phyloP scores from a whole-genome alignment of 257 asterid genomes.

The Euphrasia confusa region DNA sequence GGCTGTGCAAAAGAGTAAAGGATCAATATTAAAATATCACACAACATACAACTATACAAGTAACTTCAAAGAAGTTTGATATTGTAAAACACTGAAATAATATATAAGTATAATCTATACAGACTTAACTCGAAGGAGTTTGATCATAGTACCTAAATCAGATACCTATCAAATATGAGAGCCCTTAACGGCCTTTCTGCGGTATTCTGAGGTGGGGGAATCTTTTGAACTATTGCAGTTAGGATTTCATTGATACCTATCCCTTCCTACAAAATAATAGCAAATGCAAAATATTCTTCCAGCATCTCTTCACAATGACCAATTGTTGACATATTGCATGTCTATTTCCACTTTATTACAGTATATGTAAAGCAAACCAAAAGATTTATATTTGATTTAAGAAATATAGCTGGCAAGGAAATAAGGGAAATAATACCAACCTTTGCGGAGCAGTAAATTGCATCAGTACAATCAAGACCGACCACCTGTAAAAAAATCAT shows the following conservation, averaged over 20 bases:
- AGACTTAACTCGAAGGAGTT: slow-evolving; percentile 29
- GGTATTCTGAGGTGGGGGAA: slow-evolving; percentile 81
- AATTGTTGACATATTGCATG: not conserved
- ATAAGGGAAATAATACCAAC: slow-evolving; percentile 34
- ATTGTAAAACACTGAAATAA: slow-evolving; percentile 6
- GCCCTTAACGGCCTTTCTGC: slow-evolving; percentile 86
- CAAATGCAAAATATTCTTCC: slow-evolving; percentile 16
- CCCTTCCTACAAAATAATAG: slow-evolving; percentile 69
- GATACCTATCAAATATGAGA: slow-evolving; percentile 97
- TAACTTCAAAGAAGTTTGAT: slow-evolving; percentile 13
- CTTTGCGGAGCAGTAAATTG: slow-evolving; percentile 95
- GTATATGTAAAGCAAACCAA: slow-evolving; percentile 1
- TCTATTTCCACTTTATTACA: not conserved
- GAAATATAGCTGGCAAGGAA: not conserved
- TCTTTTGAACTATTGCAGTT: slow-evolving; percentile 72
- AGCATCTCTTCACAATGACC: not conserved
- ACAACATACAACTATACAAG: not conserved
- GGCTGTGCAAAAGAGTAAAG: slow-evolving; percentile 1
- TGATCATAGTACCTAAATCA: slow-evolving; percentile 47
- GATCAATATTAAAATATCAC: not conserved
- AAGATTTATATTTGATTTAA: not conserved
- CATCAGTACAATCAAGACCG: slow-evolving; percentile 92
- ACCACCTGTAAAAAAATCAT: slow-evolving; percentile 52
- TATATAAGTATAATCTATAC: not conserved
- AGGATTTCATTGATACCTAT: slow-evolving; percentile 77